A percentile compares a stretch with the other conserved stretches of the same genome.
These are phyloP conservation scores for Ajuga reptans DNA, from an alignment of 305 asterid species.

Conservation along the genomic window DNA sequence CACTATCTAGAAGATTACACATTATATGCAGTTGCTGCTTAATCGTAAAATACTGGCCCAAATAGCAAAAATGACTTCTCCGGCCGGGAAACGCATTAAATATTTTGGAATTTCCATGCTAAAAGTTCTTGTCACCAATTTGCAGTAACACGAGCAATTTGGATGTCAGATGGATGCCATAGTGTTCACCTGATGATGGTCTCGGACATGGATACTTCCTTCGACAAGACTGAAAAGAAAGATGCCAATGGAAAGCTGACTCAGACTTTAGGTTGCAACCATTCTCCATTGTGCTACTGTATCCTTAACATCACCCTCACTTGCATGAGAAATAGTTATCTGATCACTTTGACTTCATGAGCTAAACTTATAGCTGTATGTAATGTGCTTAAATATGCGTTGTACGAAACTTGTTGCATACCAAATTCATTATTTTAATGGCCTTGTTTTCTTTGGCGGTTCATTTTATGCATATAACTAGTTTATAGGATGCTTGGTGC, in stretches of 20 bases:
- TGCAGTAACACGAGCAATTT: slow-evolving; percentile 57
- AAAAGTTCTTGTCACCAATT: slow-evolving; percentile 22
- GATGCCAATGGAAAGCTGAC: slow-evolving; percentile 30
- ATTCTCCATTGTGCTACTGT: not conserved
- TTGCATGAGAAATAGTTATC: not conserved
- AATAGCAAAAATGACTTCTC: no score
- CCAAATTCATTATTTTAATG: not conserved
- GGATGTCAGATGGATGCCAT: slow-evolving; percentile 80
- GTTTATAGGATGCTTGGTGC: not conserved
- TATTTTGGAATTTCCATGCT: not conserved
- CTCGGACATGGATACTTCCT: slow-evolving; percentile 42
- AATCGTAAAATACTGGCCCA: no score
- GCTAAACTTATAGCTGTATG: not conserved
- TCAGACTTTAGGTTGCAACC: slow-evolving; percentile 49
- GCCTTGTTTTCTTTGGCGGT: not conserved
- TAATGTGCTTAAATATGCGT: not conserved
- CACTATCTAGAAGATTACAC: not conserved
- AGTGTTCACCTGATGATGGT: slow-evolving; percentile 50
- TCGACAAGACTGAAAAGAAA: slow-evolving; percentile 33
- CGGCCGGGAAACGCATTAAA: no score
- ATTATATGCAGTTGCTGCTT: not conserved
- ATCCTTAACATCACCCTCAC: not conserved
- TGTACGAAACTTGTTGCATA: not conserved
- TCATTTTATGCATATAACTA: not conserved
- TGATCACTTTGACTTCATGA: not conserved